Evolutionary conservation across 202 grass and related monocot species (phyloP).

Genomic region (Panicum hallii): DNA sequence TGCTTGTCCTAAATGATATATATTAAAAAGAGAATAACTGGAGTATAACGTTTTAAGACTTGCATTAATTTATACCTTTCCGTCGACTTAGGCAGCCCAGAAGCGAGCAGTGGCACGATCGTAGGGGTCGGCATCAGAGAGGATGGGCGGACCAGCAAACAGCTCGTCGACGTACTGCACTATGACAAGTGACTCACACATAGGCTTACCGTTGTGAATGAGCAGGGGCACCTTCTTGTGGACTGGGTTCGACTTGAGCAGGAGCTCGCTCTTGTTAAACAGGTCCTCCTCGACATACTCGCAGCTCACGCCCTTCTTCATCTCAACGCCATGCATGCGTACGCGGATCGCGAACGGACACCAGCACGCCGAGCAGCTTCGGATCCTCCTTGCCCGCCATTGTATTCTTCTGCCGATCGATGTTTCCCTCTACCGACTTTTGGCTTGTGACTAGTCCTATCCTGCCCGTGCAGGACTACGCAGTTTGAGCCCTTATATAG

Average conservation of each 20-base stretch:
- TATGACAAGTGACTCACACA: conserved; percentile 43
- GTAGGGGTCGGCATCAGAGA: no score
- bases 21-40: no score
- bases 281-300: conserved; percentile 52
- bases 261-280: conserved; percentile 49
- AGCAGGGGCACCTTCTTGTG: conserved; percentile 56
- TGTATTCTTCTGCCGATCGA: no score
- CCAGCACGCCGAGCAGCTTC: neutral
- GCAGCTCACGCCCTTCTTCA: conserved; percentile 47
- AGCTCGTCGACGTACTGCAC: conserved; percentile 31
- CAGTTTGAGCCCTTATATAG: no score
- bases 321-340: conserved; percentile 39
- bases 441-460: no score
- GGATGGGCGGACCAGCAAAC: no score
- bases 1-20: no score
- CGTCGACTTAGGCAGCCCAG: conserved; percentile 49
- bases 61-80: conserved; percentile 32
- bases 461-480: no score
- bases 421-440: no score
- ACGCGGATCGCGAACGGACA: conserved; percentile 37
- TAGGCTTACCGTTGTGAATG: conserved; percentile 41
- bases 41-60: no score
- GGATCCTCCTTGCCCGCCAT: no score
- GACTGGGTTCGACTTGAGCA: conserved; percentile 48
- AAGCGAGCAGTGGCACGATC: conserved; percentile 32